phyloP scores from a whole-genome alignment of 169 alveolate genomes.

The Cryptosporidium tyzzeri region DNA sequence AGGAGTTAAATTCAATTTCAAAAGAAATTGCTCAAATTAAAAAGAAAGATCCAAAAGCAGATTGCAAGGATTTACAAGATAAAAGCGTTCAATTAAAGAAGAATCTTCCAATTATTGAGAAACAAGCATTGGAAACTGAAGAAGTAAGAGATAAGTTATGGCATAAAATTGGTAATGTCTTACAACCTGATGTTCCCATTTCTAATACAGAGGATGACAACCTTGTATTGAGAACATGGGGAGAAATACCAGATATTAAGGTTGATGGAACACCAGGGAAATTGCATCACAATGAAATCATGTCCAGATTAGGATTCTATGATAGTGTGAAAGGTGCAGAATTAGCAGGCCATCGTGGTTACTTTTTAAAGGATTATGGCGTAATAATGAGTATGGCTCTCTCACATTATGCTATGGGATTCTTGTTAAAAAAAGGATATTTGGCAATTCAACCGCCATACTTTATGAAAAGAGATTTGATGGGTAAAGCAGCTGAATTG shows the following conservation, averaged over 20 bases:
- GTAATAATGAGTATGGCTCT: constrained; percentile 96
- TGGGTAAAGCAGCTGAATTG: constrained; percentile 97
- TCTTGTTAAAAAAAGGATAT: constrained; percentile 93
- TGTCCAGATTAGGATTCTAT: constrained; percentile 90
- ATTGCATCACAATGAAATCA: constrained; percentile 93
- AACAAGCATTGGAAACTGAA: constrained; percentile 76
- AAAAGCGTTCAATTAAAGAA: constrained; percentile 79
- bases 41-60: constrained; percentile 85
- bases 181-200: constrained; percentile 92
- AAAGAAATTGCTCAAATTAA: constrained; percentile 84
- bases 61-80: constrained; percentile 84
- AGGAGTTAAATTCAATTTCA: constrained; percentile 79
- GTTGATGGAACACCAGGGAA: constrained; percentile 89
- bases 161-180: constrained; percentile 91
- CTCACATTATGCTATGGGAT: constrained; percentile 92
- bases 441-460: constrained; percentile 98
- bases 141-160: constrained; percentile 75
- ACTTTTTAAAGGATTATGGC: constrained; percentile 96
- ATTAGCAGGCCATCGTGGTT: constrained; percentile 98
- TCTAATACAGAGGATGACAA: constrained; percentile 95
- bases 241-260: constrained; percentile 84
- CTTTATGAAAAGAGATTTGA: constrained; percentile 93
- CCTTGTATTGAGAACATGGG: constrained; percentile 92
- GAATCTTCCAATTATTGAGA: constrained; percentile 77
- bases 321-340: constrained; percentile 94